Conservation (phyloP, 225 moss, liverwort and hornwort genomes). For the Climacium dendroides region DNA sequence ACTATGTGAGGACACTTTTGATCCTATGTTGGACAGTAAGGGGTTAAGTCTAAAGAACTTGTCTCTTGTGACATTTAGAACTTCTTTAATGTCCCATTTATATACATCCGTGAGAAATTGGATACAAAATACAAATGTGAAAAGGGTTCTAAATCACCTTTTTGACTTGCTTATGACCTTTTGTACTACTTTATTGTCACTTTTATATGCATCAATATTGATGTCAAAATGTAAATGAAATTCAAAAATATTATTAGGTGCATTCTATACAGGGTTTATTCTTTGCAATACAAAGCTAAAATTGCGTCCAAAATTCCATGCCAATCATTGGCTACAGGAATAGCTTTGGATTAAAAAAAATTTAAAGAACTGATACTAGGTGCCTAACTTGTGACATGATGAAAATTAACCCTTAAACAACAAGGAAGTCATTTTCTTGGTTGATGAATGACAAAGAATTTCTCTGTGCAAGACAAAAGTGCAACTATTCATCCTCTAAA, state of each 20-base stretch:
- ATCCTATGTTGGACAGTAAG: no score
- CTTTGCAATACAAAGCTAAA: not conserved
- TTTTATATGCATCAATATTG: not conserved
- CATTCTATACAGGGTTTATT: not conserved
- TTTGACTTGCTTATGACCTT: not conserved
- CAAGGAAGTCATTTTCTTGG: no score
- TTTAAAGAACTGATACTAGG: accelerated
- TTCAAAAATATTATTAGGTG: not conserved
- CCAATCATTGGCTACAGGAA: accelerated
- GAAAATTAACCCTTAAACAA: no score
- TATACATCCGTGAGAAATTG: not conserved
- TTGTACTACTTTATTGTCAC: not conserved
- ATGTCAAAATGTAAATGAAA: not conserved
- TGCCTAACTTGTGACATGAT: not conserved
- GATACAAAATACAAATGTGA: not conserved
- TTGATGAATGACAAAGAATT: no score
- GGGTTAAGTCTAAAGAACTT: not conserved
- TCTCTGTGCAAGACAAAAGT: no score
- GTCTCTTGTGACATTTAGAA: not conserved
- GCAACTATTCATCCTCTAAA: no score
- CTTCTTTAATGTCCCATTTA: not conserved
- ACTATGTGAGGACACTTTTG: no score
- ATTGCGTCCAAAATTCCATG: accelerated
- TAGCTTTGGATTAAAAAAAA: not conserved
- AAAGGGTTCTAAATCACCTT: not conserved